phyloP scores from a whole-genome alignment of 805 yeast genomes.

The Candida qinlingensis region DNA sequence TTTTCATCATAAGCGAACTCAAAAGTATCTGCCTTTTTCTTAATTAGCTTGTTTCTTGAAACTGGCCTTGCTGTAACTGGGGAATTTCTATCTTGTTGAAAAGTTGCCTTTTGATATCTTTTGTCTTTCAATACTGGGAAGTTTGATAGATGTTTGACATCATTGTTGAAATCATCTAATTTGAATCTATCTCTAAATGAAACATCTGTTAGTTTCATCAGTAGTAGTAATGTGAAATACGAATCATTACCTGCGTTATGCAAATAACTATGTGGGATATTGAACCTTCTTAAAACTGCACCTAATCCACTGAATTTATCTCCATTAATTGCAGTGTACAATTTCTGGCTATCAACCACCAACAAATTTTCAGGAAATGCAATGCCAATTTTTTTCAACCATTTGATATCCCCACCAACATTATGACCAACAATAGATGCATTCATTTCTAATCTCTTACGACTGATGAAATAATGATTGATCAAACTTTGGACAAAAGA shows the following conservation, averaged over 20 bases:
- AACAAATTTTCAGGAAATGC: constrained; percentile 32
- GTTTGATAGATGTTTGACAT: background rate
- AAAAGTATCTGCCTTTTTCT: background rate
- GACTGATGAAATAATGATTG: constrained; percentile 35
- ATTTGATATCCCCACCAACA: constrained; percentile 46
- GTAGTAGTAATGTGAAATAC: constrained; percentile 51
- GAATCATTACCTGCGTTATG: constrained; percentile 76
- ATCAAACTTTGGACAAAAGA: constrained; percentile 38
- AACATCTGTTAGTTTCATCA: constrained; percentile 48
- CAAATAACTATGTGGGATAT: constrained; percentile 51
- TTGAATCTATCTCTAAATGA: constrained; percentile 22
- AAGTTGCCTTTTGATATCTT: background rate
- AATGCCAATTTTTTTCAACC: constrained; percentile 45
- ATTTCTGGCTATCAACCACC: constrained; percentile 42
- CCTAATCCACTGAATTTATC: constrained; percentile 36
- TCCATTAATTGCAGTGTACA: constrained; percentile 39
- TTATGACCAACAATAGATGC: constrained; percentile 56
- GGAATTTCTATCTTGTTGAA: too few species aligned
- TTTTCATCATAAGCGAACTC: constrained; percentile 3
- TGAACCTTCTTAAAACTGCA: constrained; percentile 38
- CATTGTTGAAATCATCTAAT: constrained; percentile 10
- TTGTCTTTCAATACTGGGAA: background rate
- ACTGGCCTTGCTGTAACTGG: background rate
- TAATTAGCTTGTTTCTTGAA: background rate
- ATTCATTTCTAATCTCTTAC: constrained; percentile 23